Conservation (phyloP, 345 rosid genomes). For the Bruguiera gymnorhiza region DNA sequence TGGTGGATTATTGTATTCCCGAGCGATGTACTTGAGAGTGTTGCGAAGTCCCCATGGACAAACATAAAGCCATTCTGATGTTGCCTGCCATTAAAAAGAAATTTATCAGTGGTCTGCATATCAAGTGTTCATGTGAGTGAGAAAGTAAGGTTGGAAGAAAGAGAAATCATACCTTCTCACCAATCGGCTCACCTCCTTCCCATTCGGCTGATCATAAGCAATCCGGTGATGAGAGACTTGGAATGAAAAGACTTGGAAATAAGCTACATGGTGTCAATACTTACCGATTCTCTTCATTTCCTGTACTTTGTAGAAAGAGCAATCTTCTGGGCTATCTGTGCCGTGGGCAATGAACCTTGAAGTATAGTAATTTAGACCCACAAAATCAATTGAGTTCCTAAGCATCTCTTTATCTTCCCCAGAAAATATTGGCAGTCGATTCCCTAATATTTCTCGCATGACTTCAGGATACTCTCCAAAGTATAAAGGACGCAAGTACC, state of each 20-base stretch:
- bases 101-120: slow-evolving; percentile 10
- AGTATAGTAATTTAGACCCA: slow-evolving; percentile 89
- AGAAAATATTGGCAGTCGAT: slow-evolving; percentile 65
- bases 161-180: slow-evolving; percentile 54
- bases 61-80: slow-evolving; percentile 83
- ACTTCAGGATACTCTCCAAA: slow-evolving; percentile 78
- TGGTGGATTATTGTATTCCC: slow-evolving; percentile 57
- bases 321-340: slow-evolving; percentile 38
- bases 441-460: slow-evolving; percentile 63
- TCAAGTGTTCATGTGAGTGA: neutral
- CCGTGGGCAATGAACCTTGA: slow-evolving; percentile 68
- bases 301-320: slow-evolving; percentile 56
- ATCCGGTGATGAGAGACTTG: slow-evolving; percentile 6
- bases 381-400: slow-evolving; percentile 60
- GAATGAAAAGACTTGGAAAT: neutral
- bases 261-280: neutral
- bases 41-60: slow-evolving; percentile 92
- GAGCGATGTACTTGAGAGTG: slow-evolving; percentile 58
- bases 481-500: slow-evolving; percentile 80
- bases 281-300: slow-evolving; percentile 63
- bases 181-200: slow-evolving; percentile 77
- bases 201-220: slow-evolving; percentile 47
- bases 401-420: slow-evolving; percentile 64
- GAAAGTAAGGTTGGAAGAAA: slow-evolving; percentile 2
- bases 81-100: slow-evolving; percentile 54